Percentiles rank a stretch among this genome's conserved stretches.
These are phyloP conservation scores for Ascochyta koolunga DNA, from an alignment of 2,329 filamentous ascomycete genomes.

Conservation along the genomic window DNA sequence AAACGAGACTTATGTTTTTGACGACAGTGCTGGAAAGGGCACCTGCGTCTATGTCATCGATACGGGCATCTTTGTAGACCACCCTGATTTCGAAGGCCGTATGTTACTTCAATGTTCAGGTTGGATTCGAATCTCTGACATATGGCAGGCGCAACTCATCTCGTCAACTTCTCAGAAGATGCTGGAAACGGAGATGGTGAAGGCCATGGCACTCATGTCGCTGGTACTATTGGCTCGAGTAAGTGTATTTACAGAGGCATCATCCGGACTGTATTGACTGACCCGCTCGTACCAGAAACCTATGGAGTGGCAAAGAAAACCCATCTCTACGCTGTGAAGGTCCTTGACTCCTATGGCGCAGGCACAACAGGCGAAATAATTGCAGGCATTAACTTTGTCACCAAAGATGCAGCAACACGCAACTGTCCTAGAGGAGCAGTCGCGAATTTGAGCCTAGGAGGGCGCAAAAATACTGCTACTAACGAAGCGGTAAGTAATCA, in stretches of 20 bases:
- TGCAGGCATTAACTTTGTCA: conserved; percentile 34
- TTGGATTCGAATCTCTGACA: not conserved
- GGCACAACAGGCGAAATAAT: conserved; percentile 33
- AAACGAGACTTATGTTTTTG: conserved; percentile 45
- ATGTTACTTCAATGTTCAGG: conserved; percentile 13
- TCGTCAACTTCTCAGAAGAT: conserved; percentile 36
- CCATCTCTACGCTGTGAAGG: conserved; percentile 46
- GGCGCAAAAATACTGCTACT: conserved; percentile 24
- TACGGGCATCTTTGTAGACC: conserved; percentile 64
- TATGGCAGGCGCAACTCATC: conserved; percentile 30
- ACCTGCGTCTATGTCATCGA: conserved; percentile 67
- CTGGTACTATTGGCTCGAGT: conserved; percentile 41
- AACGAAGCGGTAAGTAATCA: conserved; percentile 36
- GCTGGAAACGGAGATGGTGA: conserved; percentile 29
- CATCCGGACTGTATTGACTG: no score
- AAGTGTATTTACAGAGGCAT: not conserved
- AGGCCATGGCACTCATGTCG: conserved; percentile 48
- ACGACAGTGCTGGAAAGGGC: conserved; percentile 44
- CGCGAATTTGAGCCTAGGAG: conserved; percentile 45
- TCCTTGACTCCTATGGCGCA: conserved; percentile 37
- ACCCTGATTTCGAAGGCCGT: conserved; percentile 51
- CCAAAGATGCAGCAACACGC: conserved; percentile 20
- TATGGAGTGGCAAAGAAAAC: conserved; percentile 46
- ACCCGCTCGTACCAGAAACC: conserved; percentile 10
- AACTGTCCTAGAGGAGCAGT: conserved; percentile 41